A percentile compares a stretch with the other conserved stretches of the same genome.
Conservation (phyloP, 305 asterid species). For the Rubia occidens region DNA sequence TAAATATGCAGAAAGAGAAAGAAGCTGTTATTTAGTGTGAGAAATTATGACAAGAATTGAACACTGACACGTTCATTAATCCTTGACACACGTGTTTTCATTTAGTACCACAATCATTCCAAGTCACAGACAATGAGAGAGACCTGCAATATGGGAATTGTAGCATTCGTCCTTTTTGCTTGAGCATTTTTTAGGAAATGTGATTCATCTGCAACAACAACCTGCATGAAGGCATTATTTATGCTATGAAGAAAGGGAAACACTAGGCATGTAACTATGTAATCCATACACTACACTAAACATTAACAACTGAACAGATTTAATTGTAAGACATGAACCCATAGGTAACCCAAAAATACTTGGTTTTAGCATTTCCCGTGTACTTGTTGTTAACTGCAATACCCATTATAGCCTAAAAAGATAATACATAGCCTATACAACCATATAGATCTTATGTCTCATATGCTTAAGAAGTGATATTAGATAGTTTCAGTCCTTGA, state of each 20-base stretch:
- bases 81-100: neutral
- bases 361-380: neutral
- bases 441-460: neutral
- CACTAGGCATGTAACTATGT: neutral
- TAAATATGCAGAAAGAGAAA: slow-evolving; percentile 14
- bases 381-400: neutral
- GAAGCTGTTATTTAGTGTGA: neutral
- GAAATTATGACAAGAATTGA: neutral
- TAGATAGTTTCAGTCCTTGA: neutral
- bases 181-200: slow-evolving; percentile 92
- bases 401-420: neutral
- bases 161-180: slow-evolving; percentile 83
- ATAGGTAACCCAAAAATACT: neutral
- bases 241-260: slow-evolving; percentile 14
- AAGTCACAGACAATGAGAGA: slow-evolving; percentile 17
- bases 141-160: slow-evolving; percentile 89
- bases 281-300: neutral
- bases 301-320: neutral
- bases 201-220: slow-evolving; percentile 95
- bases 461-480: neutral
- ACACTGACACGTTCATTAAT: neutral
- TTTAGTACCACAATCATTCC: neutral
- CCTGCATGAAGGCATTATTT: slow-evolving; percentile 41
- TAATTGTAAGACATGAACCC: neutral
- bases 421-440: neutral